A percentile compares a stretch with the other conserved stretches of the same genome.
Conservation (phyloP, 306 rosid species). For the Castanopsis chinensis region DNA sequence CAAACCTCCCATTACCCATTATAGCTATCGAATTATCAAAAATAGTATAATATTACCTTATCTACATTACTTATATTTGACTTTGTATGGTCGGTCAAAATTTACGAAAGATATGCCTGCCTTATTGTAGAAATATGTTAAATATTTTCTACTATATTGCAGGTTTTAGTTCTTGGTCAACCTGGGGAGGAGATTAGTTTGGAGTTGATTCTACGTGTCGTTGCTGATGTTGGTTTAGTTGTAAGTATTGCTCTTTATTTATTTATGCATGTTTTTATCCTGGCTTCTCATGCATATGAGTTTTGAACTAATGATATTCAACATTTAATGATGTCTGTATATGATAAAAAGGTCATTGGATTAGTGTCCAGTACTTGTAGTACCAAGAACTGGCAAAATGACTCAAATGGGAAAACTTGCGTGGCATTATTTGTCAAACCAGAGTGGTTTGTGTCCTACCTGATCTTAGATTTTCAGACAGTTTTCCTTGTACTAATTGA, state of each 20-base stretch:
- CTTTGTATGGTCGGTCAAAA: background rate
- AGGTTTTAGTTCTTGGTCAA: constrained; percentile 83
- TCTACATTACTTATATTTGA: background rate
- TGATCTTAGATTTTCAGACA: background rate
- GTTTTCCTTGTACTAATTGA: background rate
- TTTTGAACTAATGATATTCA: background rate
- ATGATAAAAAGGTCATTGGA: background rate
- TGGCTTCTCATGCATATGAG: background rate
- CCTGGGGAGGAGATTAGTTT: constrained; percentile 94
- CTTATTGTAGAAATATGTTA: constrained; percentile 18
- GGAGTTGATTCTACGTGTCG: constrained; percentile 93
- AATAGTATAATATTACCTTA: background rate
- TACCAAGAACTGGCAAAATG: background rate
- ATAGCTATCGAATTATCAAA: too few relatives aligned
- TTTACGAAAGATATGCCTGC: constrained; percentile 13
- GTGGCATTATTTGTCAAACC: background rate
- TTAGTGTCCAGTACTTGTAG: background rate
- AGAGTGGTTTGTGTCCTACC: background rate
- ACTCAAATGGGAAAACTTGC: background rate
- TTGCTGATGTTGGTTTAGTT: constrained; percentile 89
- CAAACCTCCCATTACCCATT: too few relatives aligned
- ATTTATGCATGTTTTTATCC: constrained; percentile 1
- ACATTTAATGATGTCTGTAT: background rate
- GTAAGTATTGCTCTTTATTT: constrained; percentile 35
- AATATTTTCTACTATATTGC: constrained; percentile 18